These are phyloP conservation scores for Coniochaeta pulveracea DNA, from an alignment of 2,329 filamentous ascomycete genomes.

Conservation along the genomic window DNA sequence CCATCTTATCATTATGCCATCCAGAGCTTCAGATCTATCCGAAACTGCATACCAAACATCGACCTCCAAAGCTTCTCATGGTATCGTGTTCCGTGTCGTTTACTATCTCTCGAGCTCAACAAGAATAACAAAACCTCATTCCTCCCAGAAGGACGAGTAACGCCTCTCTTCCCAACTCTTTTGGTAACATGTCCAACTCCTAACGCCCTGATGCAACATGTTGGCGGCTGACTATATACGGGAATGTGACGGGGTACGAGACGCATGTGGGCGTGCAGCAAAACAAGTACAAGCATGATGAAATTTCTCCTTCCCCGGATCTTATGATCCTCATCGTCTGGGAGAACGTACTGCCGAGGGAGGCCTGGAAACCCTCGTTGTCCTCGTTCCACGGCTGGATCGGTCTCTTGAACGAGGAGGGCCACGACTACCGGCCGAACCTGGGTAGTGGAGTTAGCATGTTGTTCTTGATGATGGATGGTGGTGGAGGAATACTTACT, in stretches of 20 bases:
- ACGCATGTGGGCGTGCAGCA: not conserved
- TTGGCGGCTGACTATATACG: not conserved
- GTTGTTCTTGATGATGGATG: not conserved
- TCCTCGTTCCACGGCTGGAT: constrained; percentile 2
- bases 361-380: constrained; percentile 1
- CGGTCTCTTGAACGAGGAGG: not conserved
- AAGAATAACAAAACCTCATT: no score
- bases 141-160: no score
- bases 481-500: constrained; percentile 30
- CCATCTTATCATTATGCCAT: no score
- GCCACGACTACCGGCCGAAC: constrained; percentile 1
- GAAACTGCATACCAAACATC: no score
- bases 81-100: no score
- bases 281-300: not conserved
- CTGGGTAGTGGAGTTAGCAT: not conserved
- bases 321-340: not conserved
- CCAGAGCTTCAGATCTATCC: no score
- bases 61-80: no score
- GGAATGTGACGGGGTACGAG: constrained; percentile 1
- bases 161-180: no score
- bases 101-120: no score
- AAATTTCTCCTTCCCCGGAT: not conserved
- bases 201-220: not conserved
- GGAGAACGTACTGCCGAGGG: constrained; percentile 1
- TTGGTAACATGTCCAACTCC: no score